Conservation (phyloP, 1,139 yeast genomes). For the Suhomyces chickasaworum region DNA sequence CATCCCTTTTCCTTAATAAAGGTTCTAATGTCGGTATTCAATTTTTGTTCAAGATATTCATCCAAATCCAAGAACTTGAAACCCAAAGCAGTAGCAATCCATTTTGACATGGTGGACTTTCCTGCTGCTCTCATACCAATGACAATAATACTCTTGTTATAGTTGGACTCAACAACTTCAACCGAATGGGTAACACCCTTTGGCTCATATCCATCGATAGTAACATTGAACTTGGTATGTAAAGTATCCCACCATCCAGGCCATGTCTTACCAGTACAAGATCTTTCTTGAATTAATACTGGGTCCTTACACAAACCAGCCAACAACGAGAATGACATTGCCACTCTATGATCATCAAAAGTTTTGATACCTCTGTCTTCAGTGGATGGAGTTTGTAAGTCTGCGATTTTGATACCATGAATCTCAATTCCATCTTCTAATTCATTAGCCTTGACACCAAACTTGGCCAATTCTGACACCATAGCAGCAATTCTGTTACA, state of each 20-base stretch:
- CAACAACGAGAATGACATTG: constrained; percentile 92
- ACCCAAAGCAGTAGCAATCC: constrained; percentile 75
- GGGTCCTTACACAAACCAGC: constrained; percentile 61
- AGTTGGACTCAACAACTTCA: constrained; percentile 12
- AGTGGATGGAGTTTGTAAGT: constrained; percentile 53
- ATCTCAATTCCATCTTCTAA: constrained; percentile 91
- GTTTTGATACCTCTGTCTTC: constrained; percentile 59
- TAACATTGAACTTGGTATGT: constrained; percentile 64
- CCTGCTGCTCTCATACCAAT: constrained; percentile 99
- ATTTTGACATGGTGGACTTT: constrained; percentile 79
- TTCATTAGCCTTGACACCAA: constrained; percentile 84
- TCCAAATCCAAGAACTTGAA: constrained; percentile 81
- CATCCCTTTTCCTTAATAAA: constrained; percentile 75
- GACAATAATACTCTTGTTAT: constrained; percentile 64
- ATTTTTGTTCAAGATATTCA: constrained; percentile 59
- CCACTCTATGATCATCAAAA: constrained; percentile 97
- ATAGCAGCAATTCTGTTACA: constrained; percentile 96
- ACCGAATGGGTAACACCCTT: constrained; percentile 1
- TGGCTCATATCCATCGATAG: constrained; percentile 68
- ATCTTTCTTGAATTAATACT: constrained; percentile 79
- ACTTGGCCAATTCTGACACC: constrained; percentile 84
- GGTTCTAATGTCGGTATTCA: constrained; percentile 61
- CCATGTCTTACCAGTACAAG: constrained; percentile 97
- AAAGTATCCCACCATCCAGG: constrained; percentile 99
- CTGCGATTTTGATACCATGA: constrained; percentile 57